These are phyloP conservation scores for Diaporthe citri DNA, from an alignment of 2,329 filamentous ascomycete species.

Conservation along the genomic window DNA sequence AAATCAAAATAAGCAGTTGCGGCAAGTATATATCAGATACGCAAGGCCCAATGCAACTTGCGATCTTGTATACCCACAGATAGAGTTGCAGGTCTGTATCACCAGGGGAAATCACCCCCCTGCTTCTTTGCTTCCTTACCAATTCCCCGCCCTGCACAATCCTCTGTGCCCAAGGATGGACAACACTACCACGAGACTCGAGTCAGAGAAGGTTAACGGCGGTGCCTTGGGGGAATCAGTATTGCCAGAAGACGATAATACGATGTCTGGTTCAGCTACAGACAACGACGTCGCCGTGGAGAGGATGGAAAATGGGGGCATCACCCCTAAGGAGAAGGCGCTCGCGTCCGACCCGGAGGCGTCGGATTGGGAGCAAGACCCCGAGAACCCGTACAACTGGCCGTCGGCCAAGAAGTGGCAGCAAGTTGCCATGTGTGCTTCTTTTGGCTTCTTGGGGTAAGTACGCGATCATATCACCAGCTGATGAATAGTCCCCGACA, in stretches of 20 bases:
- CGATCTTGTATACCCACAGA: neutral
- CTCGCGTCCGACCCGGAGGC: neutral
- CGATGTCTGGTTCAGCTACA: neutral
- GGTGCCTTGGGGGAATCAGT: neutral
- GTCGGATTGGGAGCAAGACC: constrained; percentile 53
- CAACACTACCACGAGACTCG: neutral
- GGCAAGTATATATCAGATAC: neutral
- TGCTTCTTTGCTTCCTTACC: neutral
- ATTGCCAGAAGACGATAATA: neutral
- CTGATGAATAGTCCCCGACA: neutral
- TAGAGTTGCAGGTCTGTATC: neutral
- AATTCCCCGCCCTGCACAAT: neutral
- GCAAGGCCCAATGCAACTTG: neutral
- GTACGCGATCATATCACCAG: constrained; percentile 34
- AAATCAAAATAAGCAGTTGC: neutral
- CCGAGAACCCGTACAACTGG: constrained; percentile 67
- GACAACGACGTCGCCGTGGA: neutral
- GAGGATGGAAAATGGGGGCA: neutral
- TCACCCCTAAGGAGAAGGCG: neutral
- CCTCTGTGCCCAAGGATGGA: neutral
- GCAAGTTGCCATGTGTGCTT: constrained; percentile 53
- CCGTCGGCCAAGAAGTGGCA: constrained; percentile 54
- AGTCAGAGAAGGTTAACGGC: neutral
- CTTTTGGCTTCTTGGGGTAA: constrained; percentile 57
- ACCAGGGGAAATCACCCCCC: neutral